Conservation (phyloP, 495 filamentous ascomycete genomes). For the Aspergillus nidulans region DNA sequence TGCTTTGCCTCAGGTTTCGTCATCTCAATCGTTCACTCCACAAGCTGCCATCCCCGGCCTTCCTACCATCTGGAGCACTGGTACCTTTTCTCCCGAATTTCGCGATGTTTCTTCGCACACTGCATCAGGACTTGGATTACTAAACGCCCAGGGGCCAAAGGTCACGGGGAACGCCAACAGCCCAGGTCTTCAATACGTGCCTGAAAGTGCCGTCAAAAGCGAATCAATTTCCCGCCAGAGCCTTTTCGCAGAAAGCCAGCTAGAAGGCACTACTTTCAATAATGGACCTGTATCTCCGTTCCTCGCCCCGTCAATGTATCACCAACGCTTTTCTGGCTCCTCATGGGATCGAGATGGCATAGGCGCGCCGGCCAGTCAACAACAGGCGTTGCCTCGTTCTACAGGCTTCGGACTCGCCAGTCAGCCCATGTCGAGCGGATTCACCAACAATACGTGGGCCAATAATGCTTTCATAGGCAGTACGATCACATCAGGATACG, state of each 20-base stretch:
- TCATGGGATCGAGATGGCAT: constrained; percentile 26
- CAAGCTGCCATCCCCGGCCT: constrained; percentile 33
- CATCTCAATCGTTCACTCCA: constrained; percentile 34
- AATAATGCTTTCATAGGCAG: constrained; percentile 44
- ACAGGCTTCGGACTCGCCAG: constrained; percentile 24
- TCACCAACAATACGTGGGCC: constrained; percentile 33
- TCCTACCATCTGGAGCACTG: constrained; percentile 46
- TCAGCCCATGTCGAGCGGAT: constrained; percentile 29
- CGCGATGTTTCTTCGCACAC: constrained; percentile 29
- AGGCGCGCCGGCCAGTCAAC: not conserved
- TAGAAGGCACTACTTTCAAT: constrained; percentile 20
- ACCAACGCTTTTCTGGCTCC: constrained; percentile 16
- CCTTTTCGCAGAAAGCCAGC: constrained; percentile 26
- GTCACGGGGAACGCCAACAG: constrained; percentile 14
- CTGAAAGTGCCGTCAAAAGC: constrained; percentile 27
- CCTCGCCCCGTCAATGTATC: constrained; percentile 20
- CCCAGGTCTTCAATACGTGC: constrained; percentile 20
- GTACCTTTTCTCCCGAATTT: constrained; percentile 27
- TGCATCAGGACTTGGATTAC: constrained; percentile 32
- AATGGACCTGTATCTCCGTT: constrained; percentile 25
- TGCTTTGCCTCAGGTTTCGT: constrained; percentile 20
- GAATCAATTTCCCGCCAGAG: constrained; percentile 29
- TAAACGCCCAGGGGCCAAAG: constrained; percentile 18
- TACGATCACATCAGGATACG: constrained; percentile 24
- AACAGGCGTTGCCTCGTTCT: constrained; percentile 12